A percentile compares a stretch with the other conserved stretches of the same genome.
Evolutionary conservation across 352 stramenopile species (phyloP).

Genomic region (Globisporangium perplexum): DNA sequence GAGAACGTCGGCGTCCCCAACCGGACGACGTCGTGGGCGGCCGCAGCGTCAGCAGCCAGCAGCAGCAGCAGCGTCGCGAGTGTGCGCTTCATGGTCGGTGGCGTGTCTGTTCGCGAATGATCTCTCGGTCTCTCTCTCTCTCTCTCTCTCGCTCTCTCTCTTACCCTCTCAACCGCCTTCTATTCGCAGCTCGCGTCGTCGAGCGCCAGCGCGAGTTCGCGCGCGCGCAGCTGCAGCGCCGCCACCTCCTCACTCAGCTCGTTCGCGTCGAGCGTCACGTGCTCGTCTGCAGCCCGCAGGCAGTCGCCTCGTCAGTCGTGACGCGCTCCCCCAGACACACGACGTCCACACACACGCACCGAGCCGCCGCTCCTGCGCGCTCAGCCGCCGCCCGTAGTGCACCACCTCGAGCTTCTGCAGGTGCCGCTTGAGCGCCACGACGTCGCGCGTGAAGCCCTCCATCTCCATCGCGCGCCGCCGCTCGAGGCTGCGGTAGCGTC

Average conservation of each 20-base stretch:
- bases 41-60: background rate
- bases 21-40: background rate
- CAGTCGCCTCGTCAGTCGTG: no score
- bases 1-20: conserved; percentile 6
- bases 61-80: background rate
- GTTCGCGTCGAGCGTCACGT: conserved; percentile 45
- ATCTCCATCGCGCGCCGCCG: conserved; percentile 75
- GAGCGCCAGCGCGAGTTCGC: conserved; percentile 52
- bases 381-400: conserved; percentile 47
- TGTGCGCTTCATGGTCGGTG: background rate
- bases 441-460: conserved; percentile 73
- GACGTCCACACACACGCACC: conserved; percentile 16
- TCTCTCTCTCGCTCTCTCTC: no score
- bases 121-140: no score
- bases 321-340: no score
- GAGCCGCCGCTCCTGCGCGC: conserved; percentile 36
- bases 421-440: conserved; percentile 54
- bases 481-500: conserved; percentile 55
- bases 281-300: conserved; percentile 22
- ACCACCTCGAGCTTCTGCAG: conserved; percentile 69
- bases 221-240: conserved; percentile 49
- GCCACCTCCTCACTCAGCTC: conserved; percentile 64
- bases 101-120: background rate
- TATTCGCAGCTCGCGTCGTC: background rate
- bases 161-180: background rate